A percentile compares a stretch with the other conserved stretches of the same genome.
Evolutionary conservation across 139 green algal species (phyloP).

Genomic region (Raphidocelis subcapitata): DNA sequence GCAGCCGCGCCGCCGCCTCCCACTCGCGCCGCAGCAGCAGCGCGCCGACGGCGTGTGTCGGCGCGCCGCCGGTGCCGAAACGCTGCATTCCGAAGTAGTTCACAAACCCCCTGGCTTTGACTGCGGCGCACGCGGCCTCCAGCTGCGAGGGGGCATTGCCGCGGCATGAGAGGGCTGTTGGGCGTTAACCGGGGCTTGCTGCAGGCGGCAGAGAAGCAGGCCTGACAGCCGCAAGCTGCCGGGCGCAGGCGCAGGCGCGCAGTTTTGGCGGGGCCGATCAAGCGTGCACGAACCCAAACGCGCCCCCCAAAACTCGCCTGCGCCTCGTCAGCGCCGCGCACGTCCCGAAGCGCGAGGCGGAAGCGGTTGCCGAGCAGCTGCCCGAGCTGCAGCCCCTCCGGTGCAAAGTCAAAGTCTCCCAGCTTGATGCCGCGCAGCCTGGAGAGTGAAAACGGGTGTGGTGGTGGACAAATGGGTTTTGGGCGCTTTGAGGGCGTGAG

Average conservation of each 20-base stretch:
- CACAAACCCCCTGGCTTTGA: constrained; percentile 76
- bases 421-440: constrained; percentile 61
- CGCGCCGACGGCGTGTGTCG: constrained; percentile 80
- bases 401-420: constrained; percentile 65
- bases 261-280: no score
- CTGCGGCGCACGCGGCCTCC: constrained; percentile 34
- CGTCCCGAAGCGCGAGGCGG: constrained; percentile 64
- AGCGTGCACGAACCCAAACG: no score
- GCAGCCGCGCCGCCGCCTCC: constrained; percentile 14
- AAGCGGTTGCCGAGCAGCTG: constrained; percentile 84
- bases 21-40: constrained; percentile 76
- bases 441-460: neutral
- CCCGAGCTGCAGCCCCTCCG: constrained; percentile 60
- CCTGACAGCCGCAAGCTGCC: neutral
- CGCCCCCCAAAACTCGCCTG: constrained; percentile 5
- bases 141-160: constrained; percentile 32
- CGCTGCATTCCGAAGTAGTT: constrained; percentile 97
- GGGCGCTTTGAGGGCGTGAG: no score
- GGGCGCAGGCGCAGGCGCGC: no score
- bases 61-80: constrained; percentile 76
- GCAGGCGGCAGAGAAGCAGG: no score
- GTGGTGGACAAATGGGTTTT: neutral
- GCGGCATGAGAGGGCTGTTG: no score
- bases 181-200: neutral
- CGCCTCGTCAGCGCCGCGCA: constrained; percentile 31